Conservation (phyloP, 768 basidiomycete genomes). For the Thelephora aurantiotincta region DNA sequence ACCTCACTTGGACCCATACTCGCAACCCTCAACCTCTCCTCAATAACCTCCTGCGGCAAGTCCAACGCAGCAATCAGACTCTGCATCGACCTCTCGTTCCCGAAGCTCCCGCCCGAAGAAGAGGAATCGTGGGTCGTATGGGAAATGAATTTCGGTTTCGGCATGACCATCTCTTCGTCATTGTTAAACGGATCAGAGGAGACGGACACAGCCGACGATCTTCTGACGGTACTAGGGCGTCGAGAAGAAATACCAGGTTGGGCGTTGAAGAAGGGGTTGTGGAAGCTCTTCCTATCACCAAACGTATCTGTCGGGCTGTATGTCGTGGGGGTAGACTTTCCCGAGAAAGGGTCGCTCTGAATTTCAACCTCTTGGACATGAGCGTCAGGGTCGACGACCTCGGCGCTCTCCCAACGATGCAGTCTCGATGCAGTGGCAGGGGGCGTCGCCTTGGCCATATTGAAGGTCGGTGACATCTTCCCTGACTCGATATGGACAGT, state of each 20-base stretch:
- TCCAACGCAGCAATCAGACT: slow-evolving; percentile 61
- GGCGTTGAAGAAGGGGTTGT: slow-evolving; percentile 31
- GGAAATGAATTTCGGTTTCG: slow-evolving; percentile 12
- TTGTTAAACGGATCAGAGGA: slow-evolving; percentile 31
- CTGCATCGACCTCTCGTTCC: slow-evolving; percentile 40
- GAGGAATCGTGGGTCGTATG: slow-evolving; percentile 21
- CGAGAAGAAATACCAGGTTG: slow-evolving; percentile 5
- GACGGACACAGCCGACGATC: slow-evolving; percentile 1
- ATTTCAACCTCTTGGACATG: slow-evolving; percentile 15
- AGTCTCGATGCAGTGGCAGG: slow-evolving; percentile 30
- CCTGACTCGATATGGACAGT: slow-evolving; percentile 26
- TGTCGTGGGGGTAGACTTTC: slow-evolving; percentile 9
- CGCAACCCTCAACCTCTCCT: slow-evolving; percentile 36
- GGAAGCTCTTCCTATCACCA: slow-evolving; percentile 20
- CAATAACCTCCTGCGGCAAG: slow-evolving; percentile 28
- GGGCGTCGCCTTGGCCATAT: slow-evolving; percentile 50
- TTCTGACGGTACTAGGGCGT: slow-evolving; percentile 4
- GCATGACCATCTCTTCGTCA: slow-evolving; percentile 9
- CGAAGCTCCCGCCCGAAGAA: slow-evolving; percentile 22
- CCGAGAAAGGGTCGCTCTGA: slow-evolving; percentile 20
- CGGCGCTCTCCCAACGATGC: slow-evolving; percentile 61
- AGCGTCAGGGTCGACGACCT: slow-evolving; percentile 36
- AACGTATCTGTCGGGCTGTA: too few species aligned
- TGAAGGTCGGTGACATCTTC: slow-evolving; percentile 34
- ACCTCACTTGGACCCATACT: slow-evolving; percentile 42